These are phyloP conservation scores for Cordyceps cateniannulata DNA, from an alignment of 2,329 filamentous ascomycete genomes.

Conservation along the genomic window DNA sequence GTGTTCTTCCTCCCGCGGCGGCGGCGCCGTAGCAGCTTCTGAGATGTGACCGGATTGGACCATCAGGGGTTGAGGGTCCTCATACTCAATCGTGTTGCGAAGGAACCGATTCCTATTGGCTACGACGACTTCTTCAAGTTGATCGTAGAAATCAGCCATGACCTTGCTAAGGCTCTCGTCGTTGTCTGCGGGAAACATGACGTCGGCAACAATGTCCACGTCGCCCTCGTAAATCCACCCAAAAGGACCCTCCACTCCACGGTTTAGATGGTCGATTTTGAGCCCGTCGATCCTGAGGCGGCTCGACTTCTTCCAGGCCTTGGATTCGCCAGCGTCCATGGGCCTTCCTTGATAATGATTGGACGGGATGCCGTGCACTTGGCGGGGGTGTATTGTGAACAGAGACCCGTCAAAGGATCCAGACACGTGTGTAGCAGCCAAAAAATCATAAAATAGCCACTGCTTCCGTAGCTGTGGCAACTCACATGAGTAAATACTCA, in stretches of 20 bases:
- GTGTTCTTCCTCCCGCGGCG: neutral
- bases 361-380: conserved; percentile 74
- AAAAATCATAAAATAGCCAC: conserved; percentile 96
- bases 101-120: conserved; percentile 63
- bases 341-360: conserved; percentile 47
- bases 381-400: conserved; percentile 93
- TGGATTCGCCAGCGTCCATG: conserved; percentile 53
- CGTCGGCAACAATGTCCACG: conserved; percentile 91
- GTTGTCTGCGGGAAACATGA: conserved; percentile 85
- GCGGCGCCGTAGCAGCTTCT: conserved; percentile 21
- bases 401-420: conserved; percentile 92
- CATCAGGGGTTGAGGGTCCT: conserved; percentile 21
- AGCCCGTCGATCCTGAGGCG: conserved; percentile 87
- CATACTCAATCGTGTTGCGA: conserved; percentile 36
- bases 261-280: conserved; percentile 92
- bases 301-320: conserved; percentile 92
- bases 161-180: conserved; percentile 89
- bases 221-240: conserved; percentile 98
- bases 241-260: conserved; percentile 87
- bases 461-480: conserved; percentile 88
- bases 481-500: conserved; percentile 94
- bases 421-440: conserved; percentile 93
- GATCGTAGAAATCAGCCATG: conserved; percentile 95
- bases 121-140: conserved; percentile 85
- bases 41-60: conserved; percentile 28